Conservation (phyloP, 176 grass and related monocot genomes). For the Panicum miliaceum region DNA sequence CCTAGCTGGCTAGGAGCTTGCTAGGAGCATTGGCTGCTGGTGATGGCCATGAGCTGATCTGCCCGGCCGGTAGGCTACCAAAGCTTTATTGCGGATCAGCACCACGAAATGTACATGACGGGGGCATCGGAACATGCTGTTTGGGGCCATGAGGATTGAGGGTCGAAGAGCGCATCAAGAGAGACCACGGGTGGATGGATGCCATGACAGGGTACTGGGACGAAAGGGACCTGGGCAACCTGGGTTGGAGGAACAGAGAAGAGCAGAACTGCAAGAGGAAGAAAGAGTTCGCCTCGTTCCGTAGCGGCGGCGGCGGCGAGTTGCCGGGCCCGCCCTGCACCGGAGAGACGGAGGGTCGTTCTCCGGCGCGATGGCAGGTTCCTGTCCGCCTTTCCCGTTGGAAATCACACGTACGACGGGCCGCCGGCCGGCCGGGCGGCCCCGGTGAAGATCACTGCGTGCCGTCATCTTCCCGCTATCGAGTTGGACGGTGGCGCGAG, state of each 20-base stretch:
- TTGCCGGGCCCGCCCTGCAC: background rate
- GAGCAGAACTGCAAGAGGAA: background rate
- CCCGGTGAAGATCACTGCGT: background rate
- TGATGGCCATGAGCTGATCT: background rate
- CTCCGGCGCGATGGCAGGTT: background rate
- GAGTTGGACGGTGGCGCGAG: background rate
- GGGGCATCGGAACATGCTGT: background rate
- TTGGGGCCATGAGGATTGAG: background rate
- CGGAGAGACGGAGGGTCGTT: background rate
- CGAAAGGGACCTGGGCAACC: background rate
- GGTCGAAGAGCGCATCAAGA: background rate
- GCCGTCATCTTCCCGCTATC: background rate
- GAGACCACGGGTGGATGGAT: background rate
- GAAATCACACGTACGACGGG: background rate
- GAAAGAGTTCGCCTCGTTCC: background rate
- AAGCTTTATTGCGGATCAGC: constrained; percentile 20
- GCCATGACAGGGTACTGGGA: background rate
- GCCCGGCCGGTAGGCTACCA: background rate
- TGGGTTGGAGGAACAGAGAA: too few relatives aligned
- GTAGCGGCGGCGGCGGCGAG: background rate
- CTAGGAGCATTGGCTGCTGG: background rate
- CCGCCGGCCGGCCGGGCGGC: background rate
- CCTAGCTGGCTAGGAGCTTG: too few relatives aligned
- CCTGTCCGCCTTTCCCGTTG: background rate
- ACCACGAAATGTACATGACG: background rate